These are phyloP conservation scores for Glutinoglossum americanum DNA, from an alignment of 495 filamentous ascomycete species.

Conservation along the genomic window DNA sequence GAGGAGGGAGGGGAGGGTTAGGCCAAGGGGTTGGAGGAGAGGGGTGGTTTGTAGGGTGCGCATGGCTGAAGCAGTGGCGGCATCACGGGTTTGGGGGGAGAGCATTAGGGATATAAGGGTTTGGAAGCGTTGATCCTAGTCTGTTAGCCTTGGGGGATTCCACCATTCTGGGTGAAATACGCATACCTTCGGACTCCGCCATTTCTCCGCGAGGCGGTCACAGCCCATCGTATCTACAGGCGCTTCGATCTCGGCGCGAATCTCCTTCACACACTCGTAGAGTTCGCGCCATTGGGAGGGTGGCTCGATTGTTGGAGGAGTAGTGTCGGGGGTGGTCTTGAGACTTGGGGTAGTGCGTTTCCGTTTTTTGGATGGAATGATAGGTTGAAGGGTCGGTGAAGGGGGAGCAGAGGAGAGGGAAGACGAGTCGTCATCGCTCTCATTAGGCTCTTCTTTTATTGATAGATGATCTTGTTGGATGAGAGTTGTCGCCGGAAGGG, in stretches of 20 bases:
- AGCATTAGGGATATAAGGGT: constrained; percentile 88
- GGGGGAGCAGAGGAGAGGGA: neutral
- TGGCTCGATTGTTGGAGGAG: constrained; percentile 18
- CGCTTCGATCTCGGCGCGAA: constrained; percentile 54
- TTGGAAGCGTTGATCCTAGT: constrained; percentile 58
- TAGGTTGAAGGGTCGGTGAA: neutral
- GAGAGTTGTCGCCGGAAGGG: no score
- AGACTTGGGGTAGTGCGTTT: neutral
- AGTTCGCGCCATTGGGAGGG: constrained; percentile 73
- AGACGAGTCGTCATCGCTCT: neutral
- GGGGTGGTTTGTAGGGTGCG: constrained; percentile 52
- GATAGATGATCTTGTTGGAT: neutral
- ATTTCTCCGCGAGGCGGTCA: constrained; percentile 43
- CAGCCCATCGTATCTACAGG: constrained; percentile 98
- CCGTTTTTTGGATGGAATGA: neutral
- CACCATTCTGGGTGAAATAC: neutral
- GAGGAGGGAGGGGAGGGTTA: constrained; percentile 65
- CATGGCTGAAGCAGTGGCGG: constrained; percentile 76
- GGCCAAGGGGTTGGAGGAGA: constrained; percentile 22
- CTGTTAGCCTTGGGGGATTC: neutral
- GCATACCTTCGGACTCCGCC: constrained; percentile 22
- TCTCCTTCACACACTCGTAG: constrained; percentile 54
- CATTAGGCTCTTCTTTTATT: neutral
- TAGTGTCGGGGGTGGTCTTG: neutral
- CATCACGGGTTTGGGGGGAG: constrained; percentile 92